A percentile compares a stretch with the other conserved stretches of the same genome.
These are phyloP conservation scores for Malus fusca DNA, from an alignment of 306 rosid species.

Conservation along the genomic window DNA sequence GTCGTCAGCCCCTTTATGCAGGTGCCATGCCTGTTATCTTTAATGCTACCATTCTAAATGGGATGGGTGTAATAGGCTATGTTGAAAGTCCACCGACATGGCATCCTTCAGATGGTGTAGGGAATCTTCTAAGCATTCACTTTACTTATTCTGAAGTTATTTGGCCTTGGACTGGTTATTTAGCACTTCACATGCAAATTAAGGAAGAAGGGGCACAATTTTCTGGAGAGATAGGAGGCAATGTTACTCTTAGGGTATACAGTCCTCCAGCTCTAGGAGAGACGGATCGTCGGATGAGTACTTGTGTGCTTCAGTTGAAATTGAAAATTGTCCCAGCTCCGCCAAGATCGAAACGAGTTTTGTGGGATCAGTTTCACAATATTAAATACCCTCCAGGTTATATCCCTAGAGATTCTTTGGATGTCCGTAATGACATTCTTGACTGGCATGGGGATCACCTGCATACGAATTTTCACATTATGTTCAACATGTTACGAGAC, in stretches of 20 bases:
- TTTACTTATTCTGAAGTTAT: slow-evolving; percentile 76
- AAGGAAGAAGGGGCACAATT: slow-evolving; percentile 84
- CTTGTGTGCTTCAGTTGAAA: slow-evolving; percentile 83
- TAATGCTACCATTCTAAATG: slow-evolving; percentile 92
- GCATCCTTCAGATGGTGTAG: slow-evolving; percentile 86
- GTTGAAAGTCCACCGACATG: slow-evolving; percentile 77
- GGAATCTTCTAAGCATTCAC: slow-evolving; percentile 86
- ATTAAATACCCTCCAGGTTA: slow-evolving; percentile 97
- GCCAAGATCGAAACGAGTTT: slow-evolving; percentile 66
- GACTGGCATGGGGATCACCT: slow-evolving; percentile 99
- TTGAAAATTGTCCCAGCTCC: slow-evolving; percentile 86
- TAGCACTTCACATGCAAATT: slow-evolving; percentile 93
- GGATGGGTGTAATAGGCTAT: slow-evolving; percentile 91
- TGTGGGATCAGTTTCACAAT: slow-evolving; percentile 98
- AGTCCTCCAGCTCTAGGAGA: slow-evolving; percentile 86
- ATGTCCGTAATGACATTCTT: slow-evolving; percentile 95
- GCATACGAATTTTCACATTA: slow-evolving; percentile 89
- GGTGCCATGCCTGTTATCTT: slow-evolving; percentile 97
- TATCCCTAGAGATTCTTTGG: slow-evolving; percentile 95
- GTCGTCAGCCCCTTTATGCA: slow-evolving; percentile 95
- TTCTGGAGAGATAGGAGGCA: slow-evolving; percentile 90
- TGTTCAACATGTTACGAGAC: slow-evolving; percentile 92
- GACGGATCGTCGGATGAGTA: slow-evolving; percentile 39
- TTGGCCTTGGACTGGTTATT: slow-evolving; percentile 99
- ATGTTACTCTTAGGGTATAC: slow-evolving; percentile 69